Percentiles rank a stretch among this genome's conserved stretches.
Evolutionary conservation across 2,329 filamentous ascomycete genomes (phyloP).

Genomic region (Fusarium irregulare): DNA sequence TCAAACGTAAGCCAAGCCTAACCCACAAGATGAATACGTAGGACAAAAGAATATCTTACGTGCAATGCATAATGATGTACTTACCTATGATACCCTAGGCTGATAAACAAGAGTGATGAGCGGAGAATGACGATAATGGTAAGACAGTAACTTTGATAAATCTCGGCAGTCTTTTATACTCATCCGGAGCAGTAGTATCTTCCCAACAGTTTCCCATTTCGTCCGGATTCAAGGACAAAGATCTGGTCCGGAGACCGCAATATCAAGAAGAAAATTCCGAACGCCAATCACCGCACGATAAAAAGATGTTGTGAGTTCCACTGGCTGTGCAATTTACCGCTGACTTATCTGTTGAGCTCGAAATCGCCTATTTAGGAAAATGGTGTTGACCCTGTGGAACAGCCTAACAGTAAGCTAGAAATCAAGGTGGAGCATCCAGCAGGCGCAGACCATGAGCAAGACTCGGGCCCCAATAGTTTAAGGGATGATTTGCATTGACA

Average conservation of each 20-base stretch:
- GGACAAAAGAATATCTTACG: too few relatives aligned
- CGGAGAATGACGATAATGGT: too few relatives aligned
- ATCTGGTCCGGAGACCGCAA: background rate
- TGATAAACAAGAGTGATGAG: too few relatives aligned
- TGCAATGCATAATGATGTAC: too few relatives aligned
- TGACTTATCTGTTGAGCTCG: background rate
- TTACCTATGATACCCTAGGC: too few relatives aligned
- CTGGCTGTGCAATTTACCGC: background rate
- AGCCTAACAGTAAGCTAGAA: background rate
- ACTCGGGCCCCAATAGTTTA: accelerated
- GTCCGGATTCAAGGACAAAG: background rate
- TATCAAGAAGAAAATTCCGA: too few relatives aligned
- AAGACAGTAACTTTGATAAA: too few relatives aligned
- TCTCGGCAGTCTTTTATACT: background rate
- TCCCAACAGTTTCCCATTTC: background rate
- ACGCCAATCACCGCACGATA: background rate
- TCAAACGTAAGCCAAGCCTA: background rate
- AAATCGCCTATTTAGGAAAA: conserved; percentile 26
- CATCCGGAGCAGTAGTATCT: background rate
- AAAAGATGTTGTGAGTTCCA: background rate
- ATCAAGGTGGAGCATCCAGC: background rate
- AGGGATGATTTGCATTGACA: accelerated
- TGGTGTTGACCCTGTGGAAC: background rate
- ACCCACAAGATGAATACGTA: too few relatives aligned
- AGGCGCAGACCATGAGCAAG: background rate